Conservation (phyloP, 2,329 filamentous ascomycete species). For the Trichoderma brevicompactum region DNA sequence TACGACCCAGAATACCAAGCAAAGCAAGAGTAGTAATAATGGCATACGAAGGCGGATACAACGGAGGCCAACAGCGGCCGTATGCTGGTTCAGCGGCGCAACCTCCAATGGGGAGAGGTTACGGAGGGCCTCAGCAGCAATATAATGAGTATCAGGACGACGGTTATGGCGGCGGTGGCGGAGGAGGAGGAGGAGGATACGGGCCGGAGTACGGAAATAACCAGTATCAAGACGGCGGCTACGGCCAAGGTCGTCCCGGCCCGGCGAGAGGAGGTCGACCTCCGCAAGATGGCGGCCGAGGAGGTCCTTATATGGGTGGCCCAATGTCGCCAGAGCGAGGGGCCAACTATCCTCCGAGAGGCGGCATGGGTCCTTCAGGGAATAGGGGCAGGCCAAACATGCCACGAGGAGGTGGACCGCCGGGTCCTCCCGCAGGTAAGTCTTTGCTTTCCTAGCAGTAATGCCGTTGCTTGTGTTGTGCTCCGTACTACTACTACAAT, state of each 20-base stretch:
- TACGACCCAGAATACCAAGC: not conserved
- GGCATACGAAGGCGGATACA: constrained; percentile 57
- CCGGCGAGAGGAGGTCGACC: constrained; percentile 48
- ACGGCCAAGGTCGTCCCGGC: constrained; percentile 50
- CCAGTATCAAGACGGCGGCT: constrained; percentile 52
- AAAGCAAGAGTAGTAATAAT: constrained; percentile 40
- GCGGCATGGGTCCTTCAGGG: constrained; percentile 36
- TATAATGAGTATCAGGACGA: constrained; percentile 51
- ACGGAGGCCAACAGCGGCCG: constrained; percentile 50
- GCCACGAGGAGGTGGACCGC: constrained; percentile 47
- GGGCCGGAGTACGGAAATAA: constrained; percentile 45
- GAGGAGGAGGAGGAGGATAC: constrained; percentile 32
- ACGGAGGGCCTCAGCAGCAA: constrained; percentile 32
- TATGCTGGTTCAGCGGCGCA: constrained; percentile 53
- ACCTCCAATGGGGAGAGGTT: constrained; percentile 47
- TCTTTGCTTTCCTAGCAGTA: constrained; percentile 12
- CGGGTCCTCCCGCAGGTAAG: constrained; percentile 49
- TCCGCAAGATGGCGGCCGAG: constrained; percentile 50
- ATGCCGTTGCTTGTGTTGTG: no score
- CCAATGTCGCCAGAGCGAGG: constrained; percentile 43
- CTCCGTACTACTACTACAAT: no score
- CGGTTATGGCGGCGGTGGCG: constrained; percentile 47
- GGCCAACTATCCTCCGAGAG: constrained; percentile 46
- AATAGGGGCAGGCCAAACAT: constrained; percentile 35
- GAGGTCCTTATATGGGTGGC: constrained; percentile 40